These are phyloP conservation scores for Calonectria crousiana DNA, from an alignment of 2,329 filamentous ascomycete genomes.

Conservation along the genomic window DNA sequence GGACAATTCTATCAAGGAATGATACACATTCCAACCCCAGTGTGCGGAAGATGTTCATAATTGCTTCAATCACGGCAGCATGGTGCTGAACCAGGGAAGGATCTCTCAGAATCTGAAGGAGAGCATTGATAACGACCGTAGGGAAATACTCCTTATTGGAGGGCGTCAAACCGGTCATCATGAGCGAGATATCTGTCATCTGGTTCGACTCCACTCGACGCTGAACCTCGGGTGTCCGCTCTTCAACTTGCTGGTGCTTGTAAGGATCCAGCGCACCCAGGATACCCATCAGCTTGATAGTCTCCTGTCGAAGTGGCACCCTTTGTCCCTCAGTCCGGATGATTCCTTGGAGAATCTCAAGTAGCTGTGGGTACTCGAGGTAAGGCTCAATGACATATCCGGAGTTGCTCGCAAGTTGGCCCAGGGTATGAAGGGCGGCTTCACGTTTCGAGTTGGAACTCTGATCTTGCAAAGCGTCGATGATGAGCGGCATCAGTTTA, in stretches of 20 bases:
- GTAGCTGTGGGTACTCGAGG: slow-evolving; percentile 91
- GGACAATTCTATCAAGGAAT: slow-evolving; percentile 93
- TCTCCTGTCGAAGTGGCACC: slow-evolving; percentile 88
- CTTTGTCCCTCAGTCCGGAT: slow-evolving; percentile 91
- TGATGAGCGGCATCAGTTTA: slow-evolving; percentile 92
- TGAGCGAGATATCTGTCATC: slow-evolving; percentile 93
- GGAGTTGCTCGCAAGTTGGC: slow-evolving; percentile 93
- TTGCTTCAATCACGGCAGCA: slow-evolving; percentile 93
- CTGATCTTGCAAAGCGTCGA: slow-evolving; percentile 93
- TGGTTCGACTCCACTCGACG: slow-evolving; percentile 72
- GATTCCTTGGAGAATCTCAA: slow-evolving; percentile 93
- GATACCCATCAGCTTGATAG: slow-evolving; percentile 96
- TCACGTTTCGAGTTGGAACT: slow-evolving; percentile 91
- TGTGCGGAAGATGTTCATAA: slow-evolving; percentile 99
- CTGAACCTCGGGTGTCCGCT: slow-evolving; percentile 86
- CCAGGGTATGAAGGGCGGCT: slow-evolving; percentile 89
- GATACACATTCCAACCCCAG: slow-evolving; percentile 95
- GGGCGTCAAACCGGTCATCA: slow-evolving; percentile 97
- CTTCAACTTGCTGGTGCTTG: slow-evolving; percentile 91
- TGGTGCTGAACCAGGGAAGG: slow-evolving; percentile 91
- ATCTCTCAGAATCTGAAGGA: slow-evolving; percentile 92
- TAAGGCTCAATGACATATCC: slow-evolving; percentile 99
- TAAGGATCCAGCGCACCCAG: slow-evolving; percentile 96
- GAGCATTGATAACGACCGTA: slow-evolving; percentile 95
- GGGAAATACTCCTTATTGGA: slow-evolving; percentile 99